These are phyloP conservation scores for Microcos paniculata DNA, from an alignment of 345 rosid genomes.

Conservation along the genomic window DNA sequence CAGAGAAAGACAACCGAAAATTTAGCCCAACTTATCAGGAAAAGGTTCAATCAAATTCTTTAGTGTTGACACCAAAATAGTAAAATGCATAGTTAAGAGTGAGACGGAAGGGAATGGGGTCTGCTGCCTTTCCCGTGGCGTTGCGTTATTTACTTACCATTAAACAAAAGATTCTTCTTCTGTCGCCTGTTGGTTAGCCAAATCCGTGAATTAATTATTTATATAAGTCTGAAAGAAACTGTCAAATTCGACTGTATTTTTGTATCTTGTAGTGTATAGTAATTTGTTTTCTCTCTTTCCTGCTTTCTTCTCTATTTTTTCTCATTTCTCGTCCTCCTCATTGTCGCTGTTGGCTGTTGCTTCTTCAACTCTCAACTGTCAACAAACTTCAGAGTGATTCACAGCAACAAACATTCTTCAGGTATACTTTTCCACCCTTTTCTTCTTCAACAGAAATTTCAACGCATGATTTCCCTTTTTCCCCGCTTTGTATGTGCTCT, in stretches of 20 bases:
- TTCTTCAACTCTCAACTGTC: slow-evolving; percentile 12
- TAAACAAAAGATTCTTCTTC: background rate
- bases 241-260: background rate
- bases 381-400: background rate
- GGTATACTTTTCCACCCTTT: background rate
- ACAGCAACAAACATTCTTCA: background rate
- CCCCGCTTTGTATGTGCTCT: background rate
- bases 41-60: background rate
- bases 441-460: background rate
- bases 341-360: background rate
- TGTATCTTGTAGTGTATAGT: background rate
- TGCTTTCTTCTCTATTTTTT: background rate
- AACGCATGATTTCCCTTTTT: background rate
- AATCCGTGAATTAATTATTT: background rate
- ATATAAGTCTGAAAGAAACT: background rate
- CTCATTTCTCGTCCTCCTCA: background rate
- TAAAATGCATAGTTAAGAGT: background rate
- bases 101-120: background rate
- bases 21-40: background rate
- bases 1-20: background rate
- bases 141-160: no score
- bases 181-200: background rate
- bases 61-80: background rate
- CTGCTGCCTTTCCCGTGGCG: background rate
- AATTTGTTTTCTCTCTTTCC: background rate